A percentile compares a stretch with the other conserved stretches of the same genome.
Evolutionary conservation across 2,329 filamentous ascomycete species (phyloP).

Genomic region (Colletotrichum musicola): DNA sequence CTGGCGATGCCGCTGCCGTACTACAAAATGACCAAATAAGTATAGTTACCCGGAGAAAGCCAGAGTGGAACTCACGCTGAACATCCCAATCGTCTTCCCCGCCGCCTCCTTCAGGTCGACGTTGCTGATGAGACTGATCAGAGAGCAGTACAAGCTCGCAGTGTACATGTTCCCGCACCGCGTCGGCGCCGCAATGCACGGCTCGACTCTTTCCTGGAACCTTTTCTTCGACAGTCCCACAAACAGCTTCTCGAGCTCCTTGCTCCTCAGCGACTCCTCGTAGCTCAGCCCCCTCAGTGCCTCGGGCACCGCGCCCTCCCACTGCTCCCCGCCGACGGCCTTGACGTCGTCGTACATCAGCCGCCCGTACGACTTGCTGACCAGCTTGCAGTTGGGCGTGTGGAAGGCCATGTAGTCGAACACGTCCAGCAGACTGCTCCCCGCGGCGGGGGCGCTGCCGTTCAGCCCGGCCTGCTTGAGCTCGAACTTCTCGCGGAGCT

Average conservation of each 20-base stretch:
- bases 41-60: not conserved
- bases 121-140: conserved; percentile 66
- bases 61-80: conserved; percentile 23
- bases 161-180: conserved; percentile 64
- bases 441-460: conserved; percentile 45
- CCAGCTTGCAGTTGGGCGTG: conserved; percentile 24
- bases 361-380: conserved; percentile 20
- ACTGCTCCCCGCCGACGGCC: not conserved
- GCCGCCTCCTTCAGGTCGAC: conserved; percentile 47
- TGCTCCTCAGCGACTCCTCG: conserved; percentile 14
- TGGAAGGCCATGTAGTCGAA: conserved; percentile 78
- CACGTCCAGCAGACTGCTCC: conserved; percentile 70
- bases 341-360: conserved; percentile 17
- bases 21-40: not conserved
- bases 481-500: conserved; percentile 73
- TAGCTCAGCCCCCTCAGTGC: conserved; percentile 10
- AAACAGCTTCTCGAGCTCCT: conserved; percentile 20
- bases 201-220: conserved; percentile 9
- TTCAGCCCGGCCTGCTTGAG: conserved; percentile 66
- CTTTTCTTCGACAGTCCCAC: not conserved
- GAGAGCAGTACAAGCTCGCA: conserved; percentile 69
- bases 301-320: not conserved
- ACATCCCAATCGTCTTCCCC: conserved; percentile 29
- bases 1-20: conserved; percentile 26
- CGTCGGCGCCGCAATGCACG: conserved; percentile 3